A percentile compares a stretch with the other conserved stretches of the same genome.
These are phyloP conservation scores for Platanus orientalis DNA, from an alignment of 164 flowering plant species.

Conservation along the genomic window DNA sequence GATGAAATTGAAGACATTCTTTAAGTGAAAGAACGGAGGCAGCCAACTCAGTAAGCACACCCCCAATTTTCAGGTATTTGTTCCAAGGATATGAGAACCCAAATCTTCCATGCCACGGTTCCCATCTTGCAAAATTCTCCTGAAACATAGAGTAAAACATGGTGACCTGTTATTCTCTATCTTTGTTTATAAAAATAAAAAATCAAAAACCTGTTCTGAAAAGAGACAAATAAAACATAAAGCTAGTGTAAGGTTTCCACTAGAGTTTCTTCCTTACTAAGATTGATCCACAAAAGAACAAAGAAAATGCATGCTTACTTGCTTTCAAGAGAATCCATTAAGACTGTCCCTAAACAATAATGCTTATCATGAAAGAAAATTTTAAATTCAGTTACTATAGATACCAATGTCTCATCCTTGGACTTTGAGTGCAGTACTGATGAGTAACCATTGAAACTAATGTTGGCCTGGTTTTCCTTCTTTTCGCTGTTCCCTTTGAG, in stretches of 20 bases:
- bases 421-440: constrained; percentile 59
- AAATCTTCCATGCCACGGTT: constrained; percentile 81
- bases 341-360: too few species aligned
- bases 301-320: too few species aligned
- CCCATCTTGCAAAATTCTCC: constrained; percentile 79
- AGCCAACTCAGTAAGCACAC: constrained; percentile 52
- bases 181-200: too few species aligned
- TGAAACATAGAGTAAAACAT: constrained; percentile 17
- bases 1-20: constrained; percentile 41
- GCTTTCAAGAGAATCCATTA: too few species aligned
- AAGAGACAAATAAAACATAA: too few species aligned
- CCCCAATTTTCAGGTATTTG: constrained; percentile 54
- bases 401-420: constrained; percentile 69
- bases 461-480: constrained; percentile 20
- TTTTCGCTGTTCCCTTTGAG: constrained; percentile 22
- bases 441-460: constrained; percentile 29
- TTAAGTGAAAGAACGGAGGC: constrained; percentile 33
- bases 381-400: background rate
- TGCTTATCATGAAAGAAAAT: too few species aligned
- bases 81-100: constrained; percentile 59
- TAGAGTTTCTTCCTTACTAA: too few species aligned
- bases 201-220: background rate
- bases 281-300: background rate
- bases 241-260: too few species aligned
- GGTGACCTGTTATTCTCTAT: background rate